Percentiles rank a stretch among this genome's conserved stretches.
Conservation (phyloP, 2,329 filamentous ascomycete genomes). For the Microsporum canis region DNA sequence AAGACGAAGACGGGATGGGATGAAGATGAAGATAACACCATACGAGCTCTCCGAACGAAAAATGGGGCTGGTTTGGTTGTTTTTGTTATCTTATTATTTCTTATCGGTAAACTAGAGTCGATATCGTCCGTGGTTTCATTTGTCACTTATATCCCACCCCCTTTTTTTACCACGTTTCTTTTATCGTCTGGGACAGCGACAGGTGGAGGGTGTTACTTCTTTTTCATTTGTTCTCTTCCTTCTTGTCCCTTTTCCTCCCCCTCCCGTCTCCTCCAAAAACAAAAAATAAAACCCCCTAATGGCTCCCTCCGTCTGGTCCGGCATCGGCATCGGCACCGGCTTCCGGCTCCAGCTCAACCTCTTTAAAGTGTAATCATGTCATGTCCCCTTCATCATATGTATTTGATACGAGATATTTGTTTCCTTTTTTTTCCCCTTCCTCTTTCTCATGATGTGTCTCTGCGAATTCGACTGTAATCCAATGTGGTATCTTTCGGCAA, state of each 20-base stretch:
- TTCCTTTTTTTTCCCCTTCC: constrained; percentile 2
- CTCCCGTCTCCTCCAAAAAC: not conserved
- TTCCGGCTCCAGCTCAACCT: constrained; percentile 2
- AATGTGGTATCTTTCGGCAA: not conserved
- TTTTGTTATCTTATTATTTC: not conserved
- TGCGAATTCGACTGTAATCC: not conserved
- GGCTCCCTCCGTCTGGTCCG: constrained; percentile 2
- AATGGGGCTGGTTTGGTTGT: not conserved
- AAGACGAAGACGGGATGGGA: not conserved
- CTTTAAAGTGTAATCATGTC: not conserved
- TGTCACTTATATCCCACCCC: constrained; percentile 4
- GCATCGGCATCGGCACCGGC: constrained; percentile 12
- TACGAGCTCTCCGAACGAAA: not conserved
- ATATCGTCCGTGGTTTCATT: constrained; percentile 9
- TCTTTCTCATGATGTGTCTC: not conserved
- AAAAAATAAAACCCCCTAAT: not conserved
- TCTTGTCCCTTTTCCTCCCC: not conserved
- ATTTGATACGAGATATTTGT: constrained; percentile 5
- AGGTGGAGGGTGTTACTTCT: not conserved
- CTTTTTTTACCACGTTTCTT: not conserved
- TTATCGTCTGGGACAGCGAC: not conserved
- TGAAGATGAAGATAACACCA: not conserved
- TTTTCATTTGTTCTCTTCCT: not conserved
- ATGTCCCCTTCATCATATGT: not conserved
- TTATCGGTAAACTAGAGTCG: not conserved